Percentiles rank a stretch among this genome's conserved stretches.
Conservation (phyloP, 108 stramenopile genomes). For the Skeletonema grethae region DNA sequence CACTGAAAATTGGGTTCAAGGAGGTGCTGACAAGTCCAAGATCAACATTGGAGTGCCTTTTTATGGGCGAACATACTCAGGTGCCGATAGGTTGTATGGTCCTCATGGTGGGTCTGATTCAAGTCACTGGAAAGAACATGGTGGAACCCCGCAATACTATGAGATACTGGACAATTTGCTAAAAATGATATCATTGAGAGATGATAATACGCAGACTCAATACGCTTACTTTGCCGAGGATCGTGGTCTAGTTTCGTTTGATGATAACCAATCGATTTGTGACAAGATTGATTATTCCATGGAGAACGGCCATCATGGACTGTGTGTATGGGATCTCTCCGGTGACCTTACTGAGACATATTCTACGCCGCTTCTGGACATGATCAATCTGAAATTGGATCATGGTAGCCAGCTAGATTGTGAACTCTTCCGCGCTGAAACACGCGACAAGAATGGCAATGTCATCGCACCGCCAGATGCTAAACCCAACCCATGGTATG, state of each 20-base stretch:
- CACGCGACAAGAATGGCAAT: slow-evolving; percentile 31
- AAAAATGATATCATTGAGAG: slow-evolving; percentile 46
- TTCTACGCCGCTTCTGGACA: slow-evolving; percentile 41
- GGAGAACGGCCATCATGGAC: slow-evolving; percentile 27
- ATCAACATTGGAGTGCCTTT: slow-evolving; percentile 46
- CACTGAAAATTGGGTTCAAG: slow-evolving; percentile 36
- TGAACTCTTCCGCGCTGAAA: slow-evolving; percentile 25
- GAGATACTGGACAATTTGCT: slow-evolving; percentile 40
- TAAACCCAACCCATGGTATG: slow-evolving; percentile 41
- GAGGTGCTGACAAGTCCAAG: slow-evolving; percentile 17
- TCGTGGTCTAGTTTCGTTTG: slow-evolving; percentile 43
- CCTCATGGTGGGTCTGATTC: slow-evolving; percentile 34
- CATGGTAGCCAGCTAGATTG: slow-evolving; percentile 37
- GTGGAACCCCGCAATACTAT: slow-evolving; percentile 42
- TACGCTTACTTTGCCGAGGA: slow-evolving; percentile 44
- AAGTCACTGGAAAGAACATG: slow-evolving; percentile 39
- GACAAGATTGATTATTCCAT: slow-evolving; percentile 48
- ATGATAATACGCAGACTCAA: slow-evolving; percentile 49
- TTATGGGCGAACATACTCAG: slow-evolving; percentile 44
- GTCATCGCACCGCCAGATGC: slow-evolving; percentile 17
- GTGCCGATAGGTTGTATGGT: slow-evolving; percentile 29
- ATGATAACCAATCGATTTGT: slow-evolving; percentile 49
- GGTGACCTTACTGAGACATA: slow-evolving; percentile 44
- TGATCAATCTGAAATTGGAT: slow-evolving; percentile 49
- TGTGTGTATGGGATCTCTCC: slow-evolving; percentile 41